phyloP scores from a whole-genome alignment of 345 rosid genomes.

The Heritiera fomes region DNA sequence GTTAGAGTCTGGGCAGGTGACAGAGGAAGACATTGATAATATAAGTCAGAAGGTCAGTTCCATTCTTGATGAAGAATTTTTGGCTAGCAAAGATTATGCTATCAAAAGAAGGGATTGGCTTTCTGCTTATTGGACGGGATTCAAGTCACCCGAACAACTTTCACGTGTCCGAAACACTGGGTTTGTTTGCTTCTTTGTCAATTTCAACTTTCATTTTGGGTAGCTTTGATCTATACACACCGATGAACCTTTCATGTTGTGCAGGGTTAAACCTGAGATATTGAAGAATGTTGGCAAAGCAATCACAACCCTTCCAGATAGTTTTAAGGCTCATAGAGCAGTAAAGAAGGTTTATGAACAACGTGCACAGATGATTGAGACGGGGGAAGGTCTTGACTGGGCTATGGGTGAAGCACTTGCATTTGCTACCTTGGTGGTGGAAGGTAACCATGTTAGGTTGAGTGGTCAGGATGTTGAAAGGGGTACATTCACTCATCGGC shows the following conservation, averaged over 20 bases:
- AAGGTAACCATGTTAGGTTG: conserved; percentile 88
- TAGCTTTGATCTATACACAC: not conserved
- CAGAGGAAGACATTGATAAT: conserved; percentile 50
- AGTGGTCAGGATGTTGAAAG: conserved; percentile 93
- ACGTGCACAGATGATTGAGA: conserved; percentile 74
- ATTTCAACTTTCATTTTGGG: conserved; percentile 2
- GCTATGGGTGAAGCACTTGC: conserved; percentile 83
- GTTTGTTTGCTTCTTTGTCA: conserved; percentile 32
- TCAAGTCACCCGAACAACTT: conserved; percentile 78
- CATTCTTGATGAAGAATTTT: conserved; percentile 71
- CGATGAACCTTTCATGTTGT: conserved; percentile 21
- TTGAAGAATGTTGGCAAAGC: conserved; percentile 82
- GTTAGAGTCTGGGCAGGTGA: conserved; percentile 63
- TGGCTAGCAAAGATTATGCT: conserved; percentile 73
- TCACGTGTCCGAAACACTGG: conserved; percentile 82
- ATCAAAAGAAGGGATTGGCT: conserved; percentile 79
- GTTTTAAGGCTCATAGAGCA: conserved; percentile 71
- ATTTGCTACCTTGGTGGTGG: conserved; percentile 72
- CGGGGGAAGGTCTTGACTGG: conserved; percentile 89
- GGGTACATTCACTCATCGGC: conserved; percentile 87
- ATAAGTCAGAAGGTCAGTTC: conserved; percentile 62
- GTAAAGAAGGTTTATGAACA: conserved; percentile 80
- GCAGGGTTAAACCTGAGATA: conserved; percentile 82
- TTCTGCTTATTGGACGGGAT: conserved; percentile 79
- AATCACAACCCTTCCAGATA: conserved; percentile 63